phyloP scores from a whole-genome alignment of 2,329 filamentous ascomycete species.

The Fusarium nodosum region DNA sequence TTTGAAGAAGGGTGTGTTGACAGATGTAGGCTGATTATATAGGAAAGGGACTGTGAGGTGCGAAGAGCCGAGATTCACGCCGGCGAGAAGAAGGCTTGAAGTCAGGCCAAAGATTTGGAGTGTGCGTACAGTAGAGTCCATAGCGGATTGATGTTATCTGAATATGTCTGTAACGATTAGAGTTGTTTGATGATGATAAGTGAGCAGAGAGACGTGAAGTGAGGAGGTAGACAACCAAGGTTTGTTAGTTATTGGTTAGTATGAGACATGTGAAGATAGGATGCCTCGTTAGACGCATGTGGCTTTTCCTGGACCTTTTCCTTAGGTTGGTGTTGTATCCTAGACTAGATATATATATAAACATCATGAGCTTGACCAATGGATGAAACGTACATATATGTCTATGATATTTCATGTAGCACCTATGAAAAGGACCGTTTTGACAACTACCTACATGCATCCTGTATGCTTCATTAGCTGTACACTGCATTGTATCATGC shows the following conservation, averaged over 20 bases:
- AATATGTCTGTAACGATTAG: not conserved
- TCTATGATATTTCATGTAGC: not conserved
- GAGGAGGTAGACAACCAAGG: not conserved
- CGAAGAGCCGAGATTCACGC: conserved; percentile 36
- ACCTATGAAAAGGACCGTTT: not conserved
- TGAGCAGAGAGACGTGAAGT: not conserved
- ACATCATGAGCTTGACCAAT: no score
- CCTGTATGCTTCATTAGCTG: not conserved
- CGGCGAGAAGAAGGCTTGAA: conserved; percentile 36
- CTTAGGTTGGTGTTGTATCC: not conserved
- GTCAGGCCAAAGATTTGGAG: conserved; percentile 31
- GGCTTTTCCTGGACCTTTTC: conserved; percentile 8
- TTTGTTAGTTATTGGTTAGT: not conserved
- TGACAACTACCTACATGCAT: not conserved
- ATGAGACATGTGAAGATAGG: not conserved
- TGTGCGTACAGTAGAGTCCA: conserved; percentile 25
- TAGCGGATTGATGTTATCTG: not conserved
- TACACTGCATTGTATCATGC: not conserved
- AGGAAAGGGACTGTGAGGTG: conserved; percentile 40
- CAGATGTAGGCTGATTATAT: conserved; percentile 27
- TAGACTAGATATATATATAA: not conserved
- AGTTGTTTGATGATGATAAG: not conserved
- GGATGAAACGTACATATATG: no score
- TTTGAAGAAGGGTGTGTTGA: conserved; percentile 40
- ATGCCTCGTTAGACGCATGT: conserved; percentile 28